Evolutionary conservation across 805 yeast genomes (phyloP), one percentile per base, ranked within the genome.

Genomic region (Metschnikowia similis): DNA sequence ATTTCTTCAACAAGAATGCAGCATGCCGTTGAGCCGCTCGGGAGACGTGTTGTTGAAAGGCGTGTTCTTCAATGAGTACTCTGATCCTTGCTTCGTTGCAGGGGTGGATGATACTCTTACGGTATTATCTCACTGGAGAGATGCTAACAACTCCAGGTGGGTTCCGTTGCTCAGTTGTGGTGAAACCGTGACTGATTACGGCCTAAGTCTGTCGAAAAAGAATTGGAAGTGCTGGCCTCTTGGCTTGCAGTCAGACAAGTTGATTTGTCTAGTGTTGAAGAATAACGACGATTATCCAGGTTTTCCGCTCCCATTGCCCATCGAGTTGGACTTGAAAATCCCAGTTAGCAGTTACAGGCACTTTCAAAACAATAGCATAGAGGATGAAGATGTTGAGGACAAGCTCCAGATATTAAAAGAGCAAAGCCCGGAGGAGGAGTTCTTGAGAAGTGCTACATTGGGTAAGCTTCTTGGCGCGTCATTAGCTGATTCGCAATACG

Each of bases 201-300:
- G 78, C 66, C 53, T 76, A 21, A 84, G 84, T 58, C 57, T 53
- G 17, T 56, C 63, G 35, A 72, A 71, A 50, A 77, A 77, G 46
- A 78, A 80, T 52, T 81, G 89, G 66, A 76, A 77, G 48, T 84
- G 85, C 56, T 90, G 97, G 97, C 97, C 97, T 21, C 71, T 92
- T 47, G 96, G 96, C 2, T 67, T 88, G 35, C 79, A 81, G 50
- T 77, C 76, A 45, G 90, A 87, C 51, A 80, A 82, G 52, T 78
- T 90, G 58, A 82, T 80, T 55, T 88, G 95, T 66, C 76, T 89
- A 47, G 76, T 89, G 17, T 78, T 89, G 53, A 86, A 87, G 66
- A 91, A 90, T 21, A 65, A 62, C 47, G 65, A 61, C 39, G 71
- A 72, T 31, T 85, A 85, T 66, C 97, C 97, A 0, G 80, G 82